Conservation (phyloP, 2,329 filamentous ascomycete genomes). For the Lachnum nothofagi region DNA sequence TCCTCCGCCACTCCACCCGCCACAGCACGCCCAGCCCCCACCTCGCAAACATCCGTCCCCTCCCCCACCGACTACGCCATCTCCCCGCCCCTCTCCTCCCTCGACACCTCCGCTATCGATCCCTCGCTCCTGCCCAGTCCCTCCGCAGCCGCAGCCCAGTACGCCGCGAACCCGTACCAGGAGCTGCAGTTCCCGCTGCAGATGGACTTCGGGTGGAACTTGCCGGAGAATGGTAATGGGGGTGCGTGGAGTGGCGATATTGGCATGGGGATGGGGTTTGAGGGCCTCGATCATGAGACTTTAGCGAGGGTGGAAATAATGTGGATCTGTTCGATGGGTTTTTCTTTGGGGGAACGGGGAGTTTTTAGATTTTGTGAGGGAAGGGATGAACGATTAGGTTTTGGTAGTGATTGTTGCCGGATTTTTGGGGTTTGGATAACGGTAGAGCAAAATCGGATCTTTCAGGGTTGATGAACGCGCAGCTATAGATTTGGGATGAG, state of each 20-base stretch:
- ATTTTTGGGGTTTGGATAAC: too few species aligned
- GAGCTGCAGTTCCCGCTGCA: constrained; percentile 24
- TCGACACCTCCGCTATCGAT: constrained; percentile 28
- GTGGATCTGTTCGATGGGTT: constrained; percentile 49
- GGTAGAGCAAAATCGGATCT: too few species aligned
- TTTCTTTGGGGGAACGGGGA: constrained; percentile 43
- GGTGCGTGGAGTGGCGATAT: constrained; percentile 18
- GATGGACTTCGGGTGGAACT: constrained; percentile 25
- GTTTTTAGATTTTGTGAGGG: too few species aligned
- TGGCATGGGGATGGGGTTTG: constrained; percentile 20
- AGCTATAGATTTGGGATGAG: too few species aligned
- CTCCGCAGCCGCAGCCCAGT: constrained; percentile 9
- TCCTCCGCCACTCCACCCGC: constrained; percentile 2
- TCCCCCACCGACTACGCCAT: constrained; percentile 23
- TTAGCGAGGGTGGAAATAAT: constrained; percentile 26
- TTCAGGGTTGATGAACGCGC: too few species aligned
- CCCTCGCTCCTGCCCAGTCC: constrained; percentile 26
- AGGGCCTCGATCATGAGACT: constrained; percentile 25
- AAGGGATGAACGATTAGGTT: too few species aligned
- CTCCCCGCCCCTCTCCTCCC: constrained; percentile 24
- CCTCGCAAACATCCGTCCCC: constrained; percentile 7
- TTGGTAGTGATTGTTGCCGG: too few species aligned
- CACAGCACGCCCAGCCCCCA: neutral
- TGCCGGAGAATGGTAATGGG: constrained; percentile 13
- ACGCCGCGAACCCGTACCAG: constrained; percentile 4